Evolutionary conservation across 352 stramenopile species (phyloP).

Genomic region (Globisporangium viniferum): DNA sequence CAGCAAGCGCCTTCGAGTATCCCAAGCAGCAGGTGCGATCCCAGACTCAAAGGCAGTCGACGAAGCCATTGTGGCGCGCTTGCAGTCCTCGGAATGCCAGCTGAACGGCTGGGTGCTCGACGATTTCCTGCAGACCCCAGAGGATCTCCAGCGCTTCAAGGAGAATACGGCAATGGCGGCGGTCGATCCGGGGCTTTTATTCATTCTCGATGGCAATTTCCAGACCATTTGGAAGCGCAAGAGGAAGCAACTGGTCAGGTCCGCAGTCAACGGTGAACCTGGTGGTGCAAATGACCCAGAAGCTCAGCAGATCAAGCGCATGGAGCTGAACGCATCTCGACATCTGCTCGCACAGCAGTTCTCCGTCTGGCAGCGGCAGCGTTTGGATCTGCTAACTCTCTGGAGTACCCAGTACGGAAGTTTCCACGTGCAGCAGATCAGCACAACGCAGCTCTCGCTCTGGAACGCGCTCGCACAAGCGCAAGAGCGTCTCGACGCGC

Average conservation of each 20-base stretch:
- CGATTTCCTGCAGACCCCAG: conserved; percentile 33
- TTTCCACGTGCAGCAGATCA: conserved; percentile 47
- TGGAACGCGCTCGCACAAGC: conserved; percentile 41
- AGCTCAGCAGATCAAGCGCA: neutral
- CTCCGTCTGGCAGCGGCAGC: conserved; percentile 36
- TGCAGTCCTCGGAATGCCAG: conserved; percentile 61
- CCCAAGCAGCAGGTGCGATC: conserved; percentile 11
- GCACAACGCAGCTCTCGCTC: conserved; percentile 32
- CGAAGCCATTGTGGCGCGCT: conserved; percentile 36
- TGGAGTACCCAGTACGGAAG: conserved; percentile 47
- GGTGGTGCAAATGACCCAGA: neutral
- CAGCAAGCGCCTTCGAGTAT: conserved; percentile 12
- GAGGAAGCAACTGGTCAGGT: neutral
- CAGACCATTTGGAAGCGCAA: conserved; percentile 25
- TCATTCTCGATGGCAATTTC: conserved; percentile 43
- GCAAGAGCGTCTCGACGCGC: conserved; percentile 23
- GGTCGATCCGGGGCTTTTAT: conserved; percentile 47
- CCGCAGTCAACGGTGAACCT: neutral
- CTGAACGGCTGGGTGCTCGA: conserved; percentile 61
- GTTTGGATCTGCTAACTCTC: conserved; percentile 40
- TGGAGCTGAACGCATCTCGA: conserved; percentile 10
- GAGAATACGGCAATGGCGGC: conserved; percentile 11
- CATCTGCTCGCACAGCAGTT: conserved; percentile 28
- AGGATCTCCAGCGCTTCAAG: conserved; percentile 29
- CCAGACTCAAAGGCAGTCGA: conserved; percentile 26